Base-by-base conservation (phyloP, 331 rosid genomes). In the Malus hybrid region DNA sequence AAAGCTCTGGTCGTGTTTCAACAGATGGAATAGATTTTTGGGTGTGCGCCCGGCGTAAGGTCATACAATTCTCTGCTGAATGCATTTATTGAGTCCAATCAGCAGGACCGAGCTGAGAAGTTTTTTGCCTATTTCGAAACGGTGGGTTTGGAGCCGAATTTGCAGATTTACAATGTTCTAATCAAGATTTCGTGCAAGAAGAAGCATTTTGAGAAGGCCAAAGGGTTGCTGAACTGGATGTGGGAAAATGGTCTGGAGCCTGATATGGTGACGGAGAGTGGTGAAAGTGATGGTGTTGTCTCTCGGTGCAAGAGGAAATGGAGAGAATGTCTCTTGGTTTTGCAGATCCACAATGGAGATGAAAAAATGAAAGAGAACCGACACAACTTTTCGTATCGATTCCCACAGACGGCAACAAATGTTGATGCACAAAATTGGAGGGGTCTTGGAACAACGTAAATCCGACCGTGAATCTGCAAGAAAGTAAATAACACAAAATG, bases 51-150 rank as follows among this genome's bases (percentile, higher is more conserved):
- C 0, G 89, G 87, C 2, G 52, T 90, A 14, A 83, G 93, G 24
- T 90, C 99, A 39, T 94, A 74, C 69, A 91, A 94, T 28, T 75
- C 93, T 3, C 73, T 94, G 56, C 96, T 94, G 20, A 92, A 94
- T 42, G 88, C 92, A 8, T 94, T 94, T 65, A 74, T 81, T 5
- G 95, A 90, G 33, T 90, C 97, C 16, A 80, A 71, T 36, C 93
- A 86, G 64, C 90, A 96, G 97, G 89, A 87, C 6, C 80, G 87
- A 5, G 96, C 90, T 0, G 96, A 90, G 82, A 54, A 79, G 29
- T 87, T 88, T 42, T 87, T 87, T 6, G 77, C 87, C 0, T 92
- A 87, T 67, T 92, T 84, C 55, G 89, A 85, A 74, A 76, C 90
- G 0, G 80, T 61, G 44, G 90, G 88, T 24, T 76, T 92, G 73